These are phyloP conservation scores for Naganishia cerealis DNA, from an alignment of 1,284 basidiomycete genomes.

Conservation along the genomic window DNA sequence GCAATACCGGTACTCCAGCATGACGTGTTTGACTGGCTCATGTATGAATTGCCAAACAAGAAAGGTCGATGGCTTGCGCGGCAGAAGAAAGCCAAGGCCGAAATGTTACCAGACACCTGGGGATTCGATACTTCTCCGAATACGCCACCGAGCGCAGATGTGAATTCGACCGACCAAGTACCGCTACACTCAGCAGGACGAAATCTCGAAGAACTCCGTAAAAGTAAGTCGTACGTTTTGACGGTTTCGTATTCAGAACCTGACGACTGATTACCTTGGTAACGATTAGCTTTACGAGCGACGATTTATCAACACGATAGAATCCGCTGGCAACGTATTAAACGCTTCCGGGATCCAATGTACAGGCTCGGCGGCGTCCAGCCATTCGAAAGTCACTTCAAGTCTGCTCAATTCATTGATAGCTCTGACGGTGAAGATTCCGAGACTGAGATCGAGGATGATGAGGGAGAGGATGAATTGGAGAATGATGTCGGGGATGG, in stretches of 20 bases:
- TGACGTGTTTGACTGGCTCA: constrained; percentile 22
- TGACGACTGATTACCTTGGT: neutral
- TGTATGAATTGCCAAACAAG: constrained; percentile 1
- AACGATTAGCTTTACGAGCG: neutral
- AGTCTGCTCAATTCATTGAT: constrained; percentile 3
- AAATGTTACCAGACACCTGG: constrained; percentile 3
- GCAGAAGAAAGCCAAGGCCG: neutral
- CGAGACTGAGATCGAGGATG: constrained; percentile 51
- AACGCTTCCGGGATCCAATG: constrained; percentile 18
- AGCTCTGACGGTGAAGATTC: constrained; percentile 53
- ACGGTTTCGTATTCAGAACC: neutral
- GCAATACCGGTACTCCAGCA: constrained; percentile 19
- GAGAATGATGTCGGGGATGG: constrained; percentile 59
- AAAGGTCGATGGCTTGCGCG: neutral
- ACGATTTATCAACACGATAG: constrained; percentile 11
- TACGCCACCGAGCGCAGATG: no score
- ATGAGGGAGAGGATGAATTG: constrained; percentile 64
- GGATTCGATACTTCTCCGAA: neutral
- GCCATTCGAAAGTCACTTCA: neutral
- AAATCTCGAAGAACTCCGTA: neutral
- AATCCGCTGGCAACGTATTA: constrained; percentile 6
- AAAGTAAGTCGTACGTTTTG: neutral
- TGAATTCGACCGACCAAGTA: no score
- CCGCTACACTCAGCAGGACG: no score
- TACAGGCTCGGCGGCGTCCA: constrained; percentile 6